Evolutionary conservation across 225 moss, liverwort and hornwort species (phyloP), one percentile per base, ranked within the genome.

Genomic region (Asterella californica): DNA sequence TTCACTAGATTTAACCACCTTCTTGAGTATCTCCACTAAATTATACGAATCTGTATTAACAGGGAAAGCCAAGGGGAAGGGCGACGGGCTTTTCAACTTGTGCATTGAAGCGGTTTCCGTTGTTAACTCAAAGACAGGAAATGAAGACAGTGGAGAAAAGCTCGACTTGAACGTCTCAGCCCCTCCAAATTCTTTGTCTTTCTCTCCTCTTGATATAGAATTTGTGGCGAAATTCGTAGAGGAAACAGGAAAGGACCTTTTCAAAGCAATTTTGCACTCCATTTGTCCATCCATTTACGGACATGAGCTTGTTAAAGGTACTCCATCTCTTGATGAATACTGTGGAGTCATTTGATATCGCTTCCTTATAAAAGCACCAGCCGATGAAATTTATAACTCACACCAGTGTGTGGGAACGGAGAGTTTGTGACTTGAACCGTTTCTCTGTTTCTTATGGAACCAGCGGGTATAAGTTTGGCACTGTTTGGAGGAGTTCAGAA

Each of bases 291-390:
- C 97, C 69, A 99, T 99, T 48, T 99, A 93, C 57, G 97, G 97
- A 59, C 97, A 99, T 75, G 97, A 99, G 84, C 83, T 95, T 74
- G 95, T 95, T n/a, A 99, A 99, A 93, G 97, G 97, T 96, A 74
- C 42, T 42, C 42, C 42, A 42, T 3, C 42, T 3, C 4, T 42
- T 2, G 42, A 42, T 45, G 57, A 64, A 33, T 14, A 47, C 25
- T 38, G 29, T 0, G 33, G 37, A 65, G 29, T 27, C 71, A 27
- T 46, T n/a, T 9, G 11, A 10, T 21, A 0, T 46, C 46, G 19
- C 21, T 0, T 47, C 48, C n/a, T 46, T 48, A 42, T 34, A 19
- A 25, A 38, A 70, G 1, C 24, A 22, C 21, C 32, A 45, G 70
- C 25, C 25, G 32, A 9, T 33, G 11, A 65, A 27, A 27, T 2